These are phyloP conservation scores for Phaeoacremonium minimum DNA, from an alignment of 2,329 filamentous ascomycete species.

Conservation along the genomic window DNA sequence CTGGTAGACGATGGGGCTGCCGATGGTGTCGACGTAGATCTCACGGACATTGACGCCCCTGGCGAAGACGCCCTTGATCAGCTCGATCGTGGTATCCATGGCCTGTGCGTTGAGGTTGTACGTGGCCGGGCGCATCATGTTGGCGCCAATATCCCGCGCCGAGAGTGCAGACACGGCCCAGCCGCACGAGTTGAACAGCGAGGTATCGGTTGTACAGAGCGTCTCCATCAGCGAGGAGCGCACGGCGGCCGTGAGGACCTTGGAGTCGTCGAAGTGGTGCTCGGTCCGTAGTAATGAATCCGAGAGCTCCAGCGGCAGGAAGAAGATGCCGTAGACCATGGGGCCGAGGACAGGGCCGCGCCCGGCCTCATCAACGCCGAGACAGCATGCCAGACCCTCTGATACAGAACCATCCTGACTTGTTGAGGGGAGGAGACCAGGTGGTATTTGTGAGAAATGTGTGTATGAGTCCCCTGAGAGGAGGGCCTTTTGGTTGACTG, in stretches of 20 bases:
- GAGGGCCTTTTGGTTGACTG: constrained; percentile 53
- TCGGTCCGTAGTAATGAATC: constrained; percentile 71
- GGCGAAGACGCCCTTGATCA: constrained; percentile 74
- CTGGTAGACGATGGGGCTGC: constrained; percentile 78
- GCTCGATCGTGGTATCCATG: constrained; percentile 80
- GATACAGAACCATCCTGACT: constrained; percentile 11
- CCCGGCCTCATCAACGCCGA: constrained; percentile 92
- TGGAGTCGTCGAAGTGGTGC: constrained; percentile 93
- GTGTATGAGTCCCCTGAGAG: constrained; percentile 64
- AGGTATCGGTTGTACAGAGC: constrained; percentile 60
- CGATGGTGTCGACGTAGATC: constrained; percentile 94
- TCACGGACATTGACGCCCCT: constrained; percentile 78
- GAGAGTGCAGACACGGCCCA: constrained; percentile 82
- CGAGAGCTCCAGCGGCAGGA: constrained; percentile 68
- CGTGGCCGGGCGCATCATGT: constrained; percentile 65
- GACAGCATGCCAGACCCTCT: constrained; percentile 58
- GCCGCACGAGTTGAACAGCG: constrained; percentile 57
- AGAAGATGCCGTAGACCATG: constrained; percentile 69
- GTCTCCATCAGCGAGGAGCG: constrained; percentile 66
- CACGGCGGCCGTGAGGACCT: constrained; percentile 78
- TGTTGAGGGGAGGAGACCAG: constrained; percentile 46
- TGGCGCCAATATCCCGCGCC: constrained; percentile 74
- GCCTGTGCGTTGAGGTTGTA: constrained; percentile 98
- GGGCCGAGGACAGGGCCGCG: constrained; percentile 87
- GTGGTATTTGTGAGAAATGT: constrained; percentile 66